phyloP scores from a whole-genome alignment of 805 yeast species.

The Yarrowia sp. region DNA sequence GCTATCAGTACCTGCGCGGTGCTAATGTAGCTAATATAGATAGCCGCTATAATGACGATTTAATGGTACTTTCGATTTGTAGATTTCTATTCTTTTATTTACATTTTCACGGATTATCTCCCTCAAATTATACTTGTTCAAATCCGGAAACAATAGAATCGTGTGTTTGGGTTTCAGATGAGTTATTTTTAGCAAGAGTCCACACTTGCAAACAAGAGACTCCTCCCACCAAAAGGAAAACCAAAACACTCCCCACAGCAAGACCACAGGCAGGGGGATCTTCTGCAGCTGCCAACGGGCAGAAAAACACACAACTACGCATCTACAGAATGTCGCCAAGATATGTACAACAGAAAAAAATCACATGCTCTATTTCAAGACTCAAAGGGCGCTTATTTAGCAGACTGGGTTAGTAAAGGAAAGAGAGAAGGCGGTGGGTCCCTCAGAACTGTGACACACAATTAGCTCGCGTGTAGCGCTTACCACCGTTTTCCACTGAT shows the following conservation, averaged over 20 bases:
- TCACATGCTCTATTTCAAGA: slow-evolving; percentile 35
- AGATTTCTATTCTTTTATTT: no score
- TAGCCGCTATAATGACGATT: not conserved
- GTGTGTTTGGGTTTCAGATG: not conserved
- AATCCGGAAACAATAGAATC: not conserved
- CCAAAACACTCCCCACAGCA: slow-evolving; percentile 7
- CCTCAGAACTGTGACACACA: slow-evolving; percentile 1
- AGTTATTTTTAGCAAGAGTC: slow-evolving; percentile 5
- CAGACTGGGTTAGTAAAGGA: slow-evolving; percentile 30
- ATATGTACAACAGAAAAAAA: slow-evolving; percentile 25
- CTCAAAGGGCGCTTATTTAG: slow-evolving; percentile 18
- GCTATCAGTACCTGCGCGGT: no score
- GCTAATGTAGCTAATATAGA: slow-evolving; percentile 6
- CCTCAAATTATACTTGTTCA: not conserved
- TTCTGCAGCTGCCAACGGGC: not conserved
- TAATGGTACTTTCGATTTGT: no score
- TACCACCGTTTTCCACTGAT: slow-evolving; percentile 8
- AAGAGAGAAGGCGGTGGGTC: not conserved
- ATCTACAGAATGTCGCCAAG: not conserved
- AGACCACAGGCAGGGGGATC: not conserved
- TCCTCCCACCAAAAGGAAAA: not conserved
- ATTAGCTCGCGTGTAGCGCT: slow-evolving; percentile 30
- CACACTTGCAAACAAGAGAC: no score
- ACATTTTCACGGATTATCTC: not conserved
- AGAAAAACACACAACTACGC: not conserved